Base-by-base conservation (phyloP, 805 yeast genomes). In the Pichia membranifaciens region DNA sequence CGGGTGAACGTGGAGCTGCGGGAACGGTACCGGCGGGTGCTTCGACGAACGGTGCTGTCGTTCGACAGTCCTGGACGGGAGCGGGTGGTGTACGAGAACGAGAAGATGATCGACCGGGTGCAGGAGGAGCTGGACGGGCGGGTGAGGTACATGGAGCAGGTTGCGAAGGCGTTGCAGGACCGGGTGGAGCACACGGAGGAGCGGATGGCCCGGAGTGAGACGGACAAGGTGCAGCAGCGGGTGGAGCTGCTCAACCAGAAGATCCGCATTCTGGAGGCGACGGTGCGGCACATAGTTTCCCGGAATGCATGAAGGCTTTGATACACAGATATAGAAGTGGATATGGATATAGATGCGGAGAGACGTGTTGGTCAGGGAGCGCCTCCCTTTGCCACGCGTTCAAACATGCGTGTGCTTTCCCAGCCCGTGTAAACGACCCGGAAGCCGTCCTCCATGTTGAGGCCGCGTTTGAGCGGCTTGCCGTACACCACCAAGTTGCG, bases 381-480 rank as follows among this genome's bases (percentile, higher is more conserved):
- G 25, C 51, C 51, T 31, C 55, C 55, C 12, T 40, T 48, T 5
- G 48, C 65, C 6, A 76, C 76, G 31, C 71, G 66, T 49, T 63
- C 65, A 41, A 57, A 90, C 54, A 79, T 78, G 43, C 82, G 87
- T 20, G 79, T 79, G 50, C 80, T 82, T 15, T 75, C 73, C 98
- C 98, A 90, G 17, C 96, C 96, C 3, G 84, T 78, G 57, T 87
- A 81, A 37, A 90, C 75, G 21, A 90, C 76, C 53, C 75, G 75
- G 44, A 88, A 61, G 37, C 85, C 79, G 61, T 88, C 96, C 49
- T 70, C 72, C 56, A 91, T 73, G 62, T 86, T 87, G 66, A 91
- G 70, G 15, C 89, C 86, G 47, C 71, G 71, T 57, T 79, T 82
- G 57, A 91, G 72, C 6, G 78, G 73, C 55, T 81, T 80, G 33